phyloP scores from a whole-genome alignment of 805 yeast species.

The Torulaspora quercuum region DNA sequence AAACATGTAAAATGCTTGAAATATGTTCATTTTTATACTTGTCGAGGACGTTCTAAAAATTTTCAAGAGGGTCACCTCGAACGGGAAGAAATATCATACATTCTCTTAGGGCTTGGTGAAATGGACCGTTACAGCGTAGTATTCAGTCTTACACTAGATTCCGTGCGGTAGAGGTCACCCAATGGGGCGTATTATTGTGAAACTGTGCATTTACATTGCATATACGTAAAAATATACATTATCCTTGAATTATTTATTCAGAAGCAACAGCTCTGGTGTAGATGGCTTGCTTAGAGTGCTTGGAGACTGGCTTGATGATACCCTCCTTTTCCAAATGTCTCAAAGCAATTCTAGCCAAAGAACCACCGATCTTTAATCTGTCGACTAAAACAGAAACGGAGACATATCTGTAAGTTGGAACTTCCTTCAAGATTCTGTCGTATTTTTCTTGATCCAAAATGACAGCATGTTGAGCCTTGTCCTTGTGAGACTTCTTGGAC shows the following conservation, averaged over 20 bases:
- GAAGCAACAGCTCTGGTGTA: slow-evolving; percentile 79
- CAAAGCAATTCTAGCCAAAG: slow-evolving; percentile 97
- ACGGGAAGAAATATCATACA: too few species aligned
- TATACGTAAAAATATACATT: slow-evolving; percentile 11
- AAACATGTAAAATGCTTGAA: background rate
- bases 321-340: slow-evolving; percentile 94
- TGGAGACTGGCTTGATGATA: slow-evolving; percentile 87
- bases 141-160: too few species aligned
- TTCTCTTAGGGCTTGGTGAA: too few species aligned
- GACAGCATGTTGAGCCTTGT: slow-evolving; percentile 98
- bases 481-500: slow-evolving; percentile 99
- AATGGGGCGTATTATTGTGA: too few species aligned
- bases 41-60: too few species aligned
- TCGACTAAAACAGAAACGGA: slow-evolving; percentile 98
- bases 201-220: slow-evolving; percentile 8
- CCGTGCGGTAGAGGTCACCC: too few species aligned
- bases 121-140: too few species aligned
- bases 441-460: slow-evolving; percentile 96
- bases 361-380: slow-evolving; percentile 99
- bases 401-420: slow-evolving; percentile 97
- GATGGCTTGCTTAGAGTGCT: slow-evolving; percentile 95
- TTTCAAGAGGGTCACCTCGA: too few species aligned
- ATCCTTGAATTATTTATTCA: slow-evolving; percentile 43
- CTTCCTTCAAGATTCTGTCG: slow-evolving; percentile 99
- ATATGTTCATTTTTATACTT: slow-evolving; percentile 1